Evolutionary conservation across 2,329 filamentous ascomycete genomes (phyloP).

Genomic region (Dactylonectria estremocensis): DNA sequence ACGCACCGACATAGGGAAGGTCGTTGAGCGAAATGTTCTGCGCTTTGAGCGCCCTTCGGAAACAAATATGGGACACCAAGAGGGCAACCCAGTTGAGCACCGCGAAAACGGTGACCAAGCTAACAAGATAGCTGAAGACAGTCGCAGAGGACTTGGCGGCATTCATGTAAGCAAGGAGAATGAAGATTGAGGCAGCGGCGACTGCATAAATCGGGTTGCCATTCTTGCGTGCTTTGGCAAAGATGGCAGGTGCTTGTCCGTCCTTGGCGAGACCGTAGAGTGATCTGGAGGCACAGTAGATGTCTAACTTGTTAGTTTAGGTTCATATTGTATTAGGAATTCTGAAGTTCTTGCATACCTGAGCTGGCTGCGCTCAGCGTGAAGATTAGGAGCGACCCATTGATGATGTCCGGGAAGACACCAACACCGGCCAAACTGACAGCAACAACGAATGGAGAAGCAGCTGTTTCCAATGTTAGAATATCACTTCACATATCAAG

Average conservation of each 20-base stretch:
- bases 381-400: constrained; percentile 45
- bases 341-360: constrained; percentile 15
- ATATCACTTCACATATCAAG: background rate
- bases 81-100: constrained; percentile 62
- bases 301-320: constrained; percentile 8
- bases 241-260: constrained; percentile 53
- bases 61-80: constrained; percentile 57
- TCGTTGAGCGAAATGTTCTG: constrained; percentile 53
- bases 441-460: constrained; percentile 47
- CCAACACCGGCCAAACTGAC: constrained; percentile 38
- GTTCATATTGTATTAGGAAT: background rate
- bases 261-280: constrained; percentile 55
- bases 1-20: constrained; percentile 56
- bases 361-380: constrained; percentile 43
- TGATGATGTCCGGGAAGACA: constrained; percentile 42
- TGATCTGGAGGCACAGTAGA: constrained; percentile 59
- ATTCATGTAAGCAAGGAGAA: constrained; percentile 59
- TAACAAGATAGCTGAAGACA: constrained; percentile 61
- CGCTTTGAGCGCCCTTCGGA: constrained; percentile 55
- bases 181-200: constrained; percentile 52
- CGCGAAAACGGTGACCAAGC: constrained; percentile 60
- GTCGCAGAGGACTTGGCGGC: constrained; percentile 51
- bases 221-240: constrained; percentile 50
- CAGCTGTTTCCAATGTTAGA: constrained; percentile 16
- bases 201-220: constrained; percentile 61